A percentile compares a stretch with the other conserved stretches of the same genome.
phyloP scores from a whole-genome alignment of 306 rosid genomes.

The Pueraria montana region DNA sequence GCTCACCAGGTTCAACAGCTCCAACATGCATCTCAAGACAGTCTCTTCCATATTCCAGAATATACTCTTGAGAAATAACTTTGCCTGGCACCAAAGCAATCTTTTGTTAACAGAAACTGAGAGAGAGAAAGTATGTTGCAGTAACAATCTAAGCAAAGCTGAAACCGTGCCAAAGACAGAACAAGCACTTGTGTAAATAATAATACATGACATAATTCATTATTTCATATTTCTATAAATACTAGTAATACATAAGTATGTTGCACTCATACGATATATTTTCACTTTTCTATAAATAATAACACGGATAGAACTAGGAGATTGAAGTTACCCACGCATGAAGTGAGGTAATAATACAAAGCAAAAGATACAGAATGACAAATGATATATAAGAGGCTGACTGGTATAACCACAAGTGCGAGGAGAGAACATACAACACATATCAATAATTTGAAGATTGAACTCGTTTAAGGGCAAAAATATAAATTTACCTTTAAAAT shows the following conservation, averaged over 20 bases:
- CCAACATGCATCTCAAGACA: constrained; percentile 97
- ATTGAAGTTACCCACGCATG: neutral
- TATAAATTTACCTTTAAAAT: neutral
- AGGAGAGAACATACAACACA: neutral
- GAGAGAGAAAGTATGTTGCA: too few species aligned
- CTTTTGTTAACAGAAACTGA: constrained; percentile 4
- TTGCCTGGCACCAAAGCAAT: constrained; percentile 63
- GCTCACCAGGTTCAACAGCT: constrained; percentile 82
- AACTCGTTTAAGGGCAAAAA: too few species aligned
- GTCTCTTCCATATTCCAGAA: constrained; percentile 90
- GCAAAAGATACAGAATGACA: neutral
- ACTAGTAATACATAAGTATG: too few species aligned
- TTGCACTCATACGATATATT: neutral
- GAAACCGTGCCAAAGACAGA: too few species aligned
- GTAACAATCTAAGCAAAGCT: too few species aligned
- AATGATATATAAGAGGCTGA: neutral
- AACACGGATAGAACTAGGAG: neutral
- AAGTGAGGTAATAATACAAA: neutral
- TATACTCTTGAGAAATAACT: constrained; percentile 86
- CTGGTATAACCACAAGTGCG: neutral
- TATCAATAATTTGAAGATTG: too few species aligned
- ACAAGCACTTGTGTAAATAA: neutral
- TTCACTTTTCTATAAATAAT: neutral
- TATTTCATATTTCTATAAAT: neutral
- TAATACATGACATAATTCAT: neutral